Evolutionary conservation across 75 land plant genomes (phyloP).

Genomic region (Picea glauca): DNA sequence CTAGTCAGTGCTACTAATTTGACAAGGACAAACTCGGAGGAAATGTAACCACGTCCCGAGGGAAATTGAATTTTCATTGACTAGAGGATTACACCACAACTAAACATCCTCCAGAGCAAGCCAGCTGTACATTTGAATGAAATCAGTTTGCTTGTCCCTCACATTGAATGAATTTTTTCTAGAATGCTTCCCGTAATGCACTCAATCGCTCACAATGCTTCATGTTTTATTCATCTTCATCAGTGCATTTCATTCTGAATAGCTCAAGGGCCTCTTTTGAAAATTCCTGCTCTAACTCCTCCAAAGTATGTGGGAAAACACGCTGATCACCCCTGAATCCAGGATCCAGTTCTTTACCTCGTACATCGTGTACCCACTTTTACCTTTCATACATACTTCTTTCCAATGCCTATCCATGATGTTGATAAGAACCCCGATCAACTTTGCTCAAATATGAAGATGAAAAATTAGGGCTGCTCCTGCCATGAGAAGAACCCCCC

Average conservation of each 20-base stretch:
- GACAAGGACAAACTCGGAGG: too few species aligned
- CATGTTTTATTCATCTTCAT: conserved; percentile 87
- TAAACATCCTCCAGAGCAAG: too few species aligned
- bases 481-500: conserved; percentile 69
- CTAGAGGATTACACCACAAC: too few species aligned
- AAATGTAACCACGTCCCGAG: too few species aligned
- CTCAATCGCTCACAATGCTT: conserved; percentile 95
- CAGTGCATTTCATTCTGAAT: conserved; percentile 59
- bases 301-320: conserved; percentile 43
- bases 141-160: too few species aligned
- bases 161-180: too few species aligned
- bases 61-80: too few species aligned
- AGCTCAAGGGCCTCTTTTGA: conserved; percentile 77
- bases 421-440: conserved; percentile 29
- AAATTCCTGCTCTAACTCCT: conserved; percentile 78
- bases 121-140: too few species aligned
- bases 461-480: conserved; percentile 27
- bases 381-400: conserved; percentile 22
- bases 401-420: conserved; percentile 31
- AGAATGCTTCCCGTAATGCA: too few species aligned
- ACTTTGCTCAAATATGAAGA: conserved; percentile 18
- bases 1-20: too few species aligned
- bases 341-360: conserved; percentile 33
- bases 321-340: conserved; percentile 39
- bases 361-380: conserved; percentile 46